phyloP scores from a whole-genome alignment of 129 eudicot genomes.

The Cynara cardunculus region DNA sequence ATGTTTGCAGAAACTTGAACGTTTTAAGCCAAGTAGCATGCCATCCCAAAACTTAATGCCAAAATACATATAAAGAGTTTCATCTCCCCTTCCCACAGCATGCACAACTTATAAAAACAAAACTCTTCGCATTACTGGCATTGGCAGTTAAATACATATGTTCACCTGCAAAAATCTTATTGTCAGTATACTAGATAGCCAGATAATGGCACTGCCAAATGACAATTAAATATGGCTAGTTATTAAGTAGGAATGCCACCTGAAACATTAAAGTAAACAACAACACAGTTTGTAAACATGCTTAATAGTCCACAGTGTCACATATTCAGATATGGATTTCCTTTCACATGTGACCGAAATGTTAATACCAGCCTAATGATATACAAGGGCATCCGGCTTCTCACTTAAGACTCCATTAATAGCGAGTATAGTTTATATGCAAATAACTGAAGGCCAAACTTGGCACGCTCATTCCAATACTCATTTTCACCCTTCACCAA shows the following conservation, averaged over 20 bases:
- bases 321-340: neutral
- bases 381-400: neutral
- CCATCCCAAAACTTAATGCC: slow-evolving; percentile 17
- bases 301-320: neutral
- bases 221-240: slow-evolving; percentile 1
- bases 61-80: slow-evolving; percentile 1
- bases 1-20: slow-evolving; percentile 31
- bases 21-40: slow-evolving; percentile 15
- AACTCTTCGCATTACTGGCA: slow-evolving; percentile 14
- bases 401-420: neutral
- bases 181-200: slow-evolving; percentile 9
- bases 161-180: slow-evolving; percentile 35
- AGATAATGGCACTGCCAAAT: slow-evolving; percentile 3
- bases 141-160: slow-evolving; percentile 4
- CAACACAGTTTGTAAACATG: neutral
- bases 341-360: neutral
- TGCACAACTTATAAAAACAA: slow-evolving; percentile 13
- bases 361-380: neutral
- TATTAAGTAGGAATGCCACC: slow-evolving; percentile 6
- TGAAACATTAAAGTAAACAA: neutral
- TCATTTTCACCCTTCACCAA: neutral
- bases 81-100: slow-evolving; percentile 20
- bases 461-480: neutral
- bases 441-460: neutral
- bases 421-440: slow-evolving; percentile 4